phyloP scores from a whole-genome alignment of 768 basidiomycete species.

The Dacryopinax spathularia region DNA sequence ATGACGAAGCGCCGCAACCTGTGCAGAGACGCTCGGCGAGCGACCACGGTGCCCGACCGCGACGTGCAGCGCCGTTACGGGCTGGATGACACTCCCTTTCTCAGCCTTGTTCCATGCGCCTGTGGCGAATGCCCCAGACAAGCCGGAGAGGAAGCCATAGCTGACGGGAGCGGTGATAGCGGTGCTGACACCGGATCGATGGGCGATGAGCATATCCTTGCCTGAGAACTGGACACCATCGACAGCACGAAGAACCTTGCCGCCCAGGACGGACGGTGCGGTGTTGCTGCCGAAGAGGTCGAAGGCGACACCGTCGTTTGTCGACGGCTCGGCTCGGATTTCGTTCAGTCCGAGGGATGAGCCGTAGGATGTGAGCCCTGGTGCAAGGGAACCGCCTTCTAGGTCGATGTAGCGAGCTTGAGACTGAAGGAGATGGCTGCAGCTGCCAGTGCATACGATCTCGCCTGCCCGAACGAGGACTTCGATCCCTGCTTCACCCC shows the following conservation, averaged over 20 bases:
- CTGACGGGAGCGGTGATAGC: slow-evolving; percentile 49
- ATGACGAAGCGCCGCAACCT: slow-evolving; percentile 57
- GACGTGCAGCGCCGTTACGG: slow-evolving; percentile 54
- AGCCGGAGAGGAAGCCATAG: slow-evolving; percentile 43
- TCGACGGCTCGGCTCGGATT: slow-evolving; percentile 48
- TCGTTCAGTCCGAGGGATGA: slow-evolving; percentile 56
- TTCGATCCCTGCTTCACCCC: slow-evolving; percentile 22
- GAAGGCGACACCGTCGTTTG: slow-evolving; percentile 47
- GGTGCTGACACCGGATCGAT: slow-evolving; percentile 57
- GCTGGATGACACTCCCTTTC: slow-evolving; percentile 45
- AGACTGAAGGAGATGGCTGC: not conserved
- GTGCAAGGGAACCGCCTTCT: slow-evolving; percentile 50
- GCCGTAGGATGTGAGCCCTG: slow-evolving; percentile 51
- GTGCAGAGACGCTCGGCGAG: slow-evolving; percentile 55
- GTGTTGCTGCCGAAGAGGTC: slow-evolving; percentile 23
- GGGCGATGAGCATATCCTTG: slow-evolving; percentile 61
- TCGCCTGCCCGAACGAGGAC: slow-evolving; percentile 42
- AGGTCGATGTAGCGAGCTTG: slow-evolving; percentile 36
- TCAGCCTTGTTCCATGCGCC: slow-evolving; percentile 46
- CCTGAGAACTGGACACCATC: slow-evolving; percentile 62
- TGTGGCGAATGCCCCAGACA: slow-evolving; percentile 47
- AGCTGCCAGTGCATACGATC: slow-evolving; percentile 36
- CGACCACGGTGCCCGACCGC: slow-evolving; percentile 33
- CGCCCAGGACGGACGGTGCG: slow-evolving; percentile 26
- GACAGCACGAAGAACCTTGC: slow-evolving; percentile 39